Conservation (phyloP, 805 yeast genomes). For the Kuraishia capsulata region DNA sequence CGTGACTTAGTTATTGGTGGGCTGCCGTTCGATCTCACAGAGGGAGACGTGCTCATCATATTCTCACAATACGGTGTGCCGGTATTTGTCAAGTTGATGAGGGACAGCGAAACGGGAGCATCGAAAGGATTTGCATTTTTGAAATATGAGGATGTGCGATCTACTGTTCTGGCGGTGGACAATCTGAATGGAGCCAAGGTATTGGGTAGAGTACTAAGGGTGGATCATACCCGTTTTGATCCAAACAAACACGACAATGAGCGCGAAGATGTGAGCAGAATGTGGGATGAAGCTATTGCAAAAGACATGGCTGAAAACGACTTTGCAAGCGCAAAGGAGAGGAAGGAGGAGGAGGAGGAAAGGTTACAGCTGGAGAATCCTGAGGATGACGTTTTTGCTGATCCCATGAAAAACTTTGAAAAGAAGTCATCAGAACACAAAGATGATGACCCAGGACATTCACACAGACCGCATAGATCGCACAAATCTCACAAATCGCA, state of each 20-base stretch:
- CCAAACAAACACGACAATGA: constrained; percentile 3
- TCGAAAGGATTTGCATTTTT: constrained; percentile 74
- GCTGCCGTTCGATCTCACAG: constrained; percentile 54
- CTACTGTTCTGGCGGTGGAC: constrained; percentile 81
- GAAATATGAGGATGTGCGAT: constrained; percentile 73
- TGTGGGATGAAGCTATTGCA: constrained; percentile 17
- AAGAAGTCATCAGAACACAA: constrained; percentile 4
- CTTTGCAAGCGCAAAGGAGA: constrained; percentile 19
- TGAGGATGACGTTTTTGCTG: constrained; percentile 23
- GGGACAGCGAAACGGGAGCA: constrained; percentile 57
- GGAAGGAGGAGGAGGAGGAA: constrained; percentile 3
- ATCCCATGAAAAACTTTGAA: constrained; percentile 25
- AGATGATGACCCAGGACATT: neutral
- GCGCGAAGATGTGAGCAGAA: constrained; percentile 39
- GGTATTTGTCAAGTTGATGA: constrained; percentile 56
- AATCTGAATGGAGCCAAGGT: constrained; percentile 65
- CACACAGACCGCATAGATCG: too few species aligned
- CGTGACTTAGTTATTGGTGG: constrained; percentile 49
- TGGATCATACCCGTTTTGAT: constrained; percentile 57
- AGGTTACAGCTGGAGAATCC: constrained; percentile 5
- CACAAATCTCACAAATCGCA: too few species aligned
- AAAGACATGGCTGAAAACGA: constrained; percentile 37
- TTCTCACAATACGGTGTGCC: constrained; percentile 91
- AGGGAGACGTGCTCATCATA: constrained; percentile 65
- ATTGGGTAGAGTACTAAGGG: constrained; percentile 40